Evolutionary conservation across 176 grass and related monocot genomes (phyloP), one percentile per base, ranked within the genome.

Genomic region (Eleusine coracana): DNA sequence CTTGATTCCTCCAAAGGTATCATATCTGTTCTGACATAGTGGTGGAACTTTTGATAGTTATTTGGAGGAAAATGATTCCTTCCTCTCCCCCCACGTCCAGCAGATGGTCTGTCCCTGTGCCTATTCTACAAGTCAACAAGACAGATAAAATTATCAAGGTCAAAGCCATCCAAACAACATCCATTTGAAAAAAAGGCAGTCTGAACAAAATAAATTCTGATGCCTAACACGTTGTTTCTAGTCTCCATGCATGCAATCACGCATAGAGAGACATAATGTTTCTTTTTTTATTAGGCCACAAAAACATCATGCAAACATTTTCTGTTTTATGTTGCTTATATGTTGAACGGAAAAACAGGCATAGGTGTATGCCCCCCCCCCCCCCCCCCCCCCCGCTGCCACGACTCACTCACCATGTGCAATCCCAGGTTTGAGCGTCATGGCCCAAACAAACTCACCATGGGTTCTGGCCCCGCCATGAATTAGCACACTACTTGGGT

Each of bases 101-200:
- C 4, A 7, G 78, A 21, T 70, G 56, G 70, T 48, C 87, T 91
- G 20, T 94, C 89, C 78, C 68, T 91, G 60, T 68, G 70, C 40
- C 87, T 72, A 73, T 82, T 89, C 92, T 94, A 71, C 70, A 89
- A 78, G 83, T 17, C 67, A 84, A 75, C 51, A 41, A 87, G 18
- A 58, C 58, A 73, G 29, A 75, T 20, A 81, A 91, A 21, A 51
- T 89, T 65, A 69, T 58, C 25, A 70, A 49, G 68, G 74, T 62
- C 40, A 81, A 69, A 81, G 50, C 21, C 6, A 11, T 15, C 3
- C 25, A 28, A 65, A 55, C 10, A 65, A 55, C 11, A 2, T 52
- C 14, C 2, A 15, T 52, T 52, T 3, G 0, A 17, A 16, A 52
- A 17, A 52, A 52, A 52, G 5, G 12, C 10, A 52, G 3, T 52